Evolutionary conservation across 2,329 filamentous ascomycete genomes (phyloP).

Genomic region (Aspergillus flavus): DNA sequence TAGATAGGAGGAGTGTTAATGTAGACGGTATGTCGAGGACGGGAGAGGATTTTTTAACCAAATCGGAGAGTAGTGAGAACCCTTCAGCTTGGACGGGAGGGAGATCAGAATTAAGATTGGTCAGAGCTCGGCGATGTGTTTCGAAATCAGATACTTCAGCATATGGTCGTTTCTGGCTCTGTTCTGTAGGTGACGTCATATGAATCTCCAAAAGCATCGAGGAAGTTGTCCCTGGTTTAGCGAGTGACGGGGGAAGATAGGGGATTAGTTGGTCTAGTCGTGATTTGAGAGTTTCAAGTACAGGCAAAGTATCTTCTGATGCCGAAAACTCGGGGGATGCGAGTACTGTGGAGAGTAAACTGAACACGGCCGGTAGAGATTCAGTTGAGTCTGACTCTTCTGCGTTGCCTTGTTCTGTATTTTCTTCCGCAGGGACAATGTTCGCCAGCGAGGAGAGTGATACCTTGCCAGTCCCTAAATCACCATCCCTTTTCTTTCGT

Average conservation of each 20-base stretch:
- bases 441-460: conserved; percentile 41
- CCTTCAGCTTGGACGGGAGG: conserved; percentile 49
- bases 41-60: conserved; percentile 45
- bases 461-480: conserved; percentile 21
- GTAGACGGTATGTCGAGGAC: conserved; percentile 48
- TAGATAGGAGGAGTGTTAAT: conserved; percentile 41
- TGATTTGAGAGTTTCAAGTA: conserved; percentile 38
- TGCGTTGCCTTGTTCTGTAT: conserved; percentile 15
- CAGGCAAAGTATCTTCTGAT: conserved; percentile 31
- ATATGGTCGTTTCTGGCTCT: conserved; percentile 22
- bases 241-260: conserved; percentile 33
- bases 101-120: conserved; percentile 42
- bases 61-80: conserved; percentile 42
- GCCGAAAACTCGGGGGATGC: conserved; percentile 44
- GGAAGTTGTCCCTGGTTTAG: conserved; percentile 43
- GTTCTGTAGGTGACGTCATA: conserved; percentile 30
- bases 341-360: conserved; percentile 46
- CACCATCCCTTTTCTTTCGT: conserved; percentile 10
- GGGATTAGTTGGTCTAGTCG: conserved; percentile 40
- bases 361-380: conserved; percentile 44
- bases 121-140: conserved; percentile 44
- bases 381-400: conserved; percentile 34
- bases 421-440: conserved; percentile 31
- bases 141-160: conserved; percentile 41
- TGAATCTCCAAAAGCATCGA: conserved; percentile 48